Evolutionary conservation across 2,329 filamentous ascomycete species (phyloP).

Genomic region (Emydomyces testavorans): DNA sequence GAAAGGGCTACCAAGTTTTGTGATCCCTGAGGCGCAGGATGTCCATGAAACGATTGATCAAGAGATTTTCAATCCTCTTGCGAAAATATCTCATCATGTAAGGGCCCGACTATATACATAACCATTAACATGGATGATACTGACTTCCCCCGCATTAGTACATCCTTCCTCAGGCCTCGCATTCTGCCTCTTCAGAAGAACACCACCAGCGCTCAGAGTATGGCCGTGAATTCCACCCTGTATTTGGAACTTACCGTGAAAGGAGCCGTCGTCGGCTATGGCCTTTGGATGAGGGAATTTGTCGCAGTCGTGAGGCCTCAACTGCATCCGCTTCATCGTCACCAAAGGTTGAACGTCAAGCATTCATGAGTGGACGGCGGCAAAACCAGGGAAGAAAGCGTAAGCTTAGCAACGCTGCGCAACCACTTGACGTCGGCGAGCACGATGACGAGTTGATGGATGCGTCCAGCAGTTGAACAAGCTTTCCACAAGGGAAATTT

Average conservation of each 20-base stretch:
- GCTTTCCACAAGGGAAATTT: not conserved
- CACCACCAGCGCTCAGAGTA: not conserved
- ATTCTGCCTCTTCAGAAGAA: not conserved
- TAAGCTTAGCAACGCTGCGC: conserved; percentile 26
- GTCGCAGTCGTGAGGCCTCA: not conserved
- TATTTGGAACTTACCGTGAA: conserved; percentile 5
- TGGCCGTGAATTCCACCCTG: not conserved
- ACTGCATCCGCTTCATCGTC: not conserved
- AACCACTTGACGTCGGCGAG: conserved; percentile 24
- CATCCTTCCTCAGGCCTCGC: not conserved
- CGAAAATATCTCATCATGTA: conserved; percentile 27
- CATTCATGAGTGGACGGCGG: not conserved
- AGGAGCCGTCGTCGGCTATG: conserved; percentile 6
- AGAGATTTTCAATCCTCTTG: conserved; percentile 26
- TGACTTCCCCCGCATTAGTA: conserved; percentile 12
- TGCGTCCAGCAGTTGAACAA: not conserved
- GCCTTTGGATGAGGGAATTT: conserved; percentile 2
- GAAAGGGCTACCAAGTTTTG: conserved; percentile 24
- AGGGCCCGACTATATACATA: conserved; percentile 10
- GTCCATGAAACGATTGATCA: conserved; percentile 18
- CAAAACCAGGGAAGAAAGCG: conserved; percentile 18
- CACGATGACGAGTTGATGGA: conserved; percentile 1
- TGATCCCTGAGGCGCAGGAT: conserved; percentile 18
- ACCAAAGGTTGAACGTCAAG: not conserved
- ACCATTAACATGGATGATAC: not conserved